Evolutionary conservation across 75 land plant genomes (phyloP), one percentile per base, ranked within the genome.

Genomic region (Cupressus sempervirens): DNA sequence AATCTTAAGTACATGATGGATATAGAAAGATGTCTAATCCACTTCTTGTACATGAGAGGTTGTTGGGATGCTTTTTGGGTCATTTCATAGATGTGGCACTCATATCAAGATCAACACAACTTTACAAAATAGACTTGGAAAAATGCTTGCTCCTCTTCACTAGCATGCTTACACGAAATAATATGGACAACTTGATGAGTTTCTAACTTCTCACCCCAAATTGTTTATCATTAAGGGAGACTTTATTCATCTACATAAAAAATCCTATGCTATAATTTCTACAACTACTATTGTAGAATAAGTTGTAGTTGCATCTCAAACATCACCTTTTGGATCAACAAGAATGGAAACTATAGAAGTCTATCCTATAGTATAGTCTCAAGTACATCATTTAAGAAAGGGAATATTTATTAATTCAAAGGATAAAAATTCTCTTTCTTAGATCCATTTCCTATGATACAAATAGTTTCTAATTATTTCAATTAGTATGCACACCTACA

Each of bases 111-210:
- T 98, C 54, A 93, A 94, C 87, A 91, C 98, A 76, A 98, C 98
- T 46, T 84, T 98, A 54, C 97, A 97, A 40, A 98, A 94, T 88
- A 88, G 99, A 79, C 95, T 98, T 54, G 94, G 93, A 10, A 98
- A 98, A 89, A 93, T 96, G 98, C 95, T 98, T 77, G 93, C 99
- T 35, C 99, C 99, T 85, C 89, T 94, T 23, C 98, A 93, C 67
- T 98, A 98, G 99, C 98, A 94, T 88, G 98, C 94, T 84, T 98
- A 98, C 84, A 89, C 92, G 89, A 96, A 93, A 86, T 90, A 90
- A 46, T 96, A 93, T 94, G 99, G 99, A 46, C 94, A 94, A 81
- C 93, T 98, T 54, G 98, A 96, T 86, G 99, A 98, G 40, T 98
- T 96, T 91, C 91, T 98, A 11, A 88, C 89, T 65, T 81, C 91